Percentiles rank a stretch among this genome's conserved stretches.
These are phyloP conservation scores for Betula pendula DNA, from an alignment of 306 rosid genomes.

Conservation along the genomic window DNA sequence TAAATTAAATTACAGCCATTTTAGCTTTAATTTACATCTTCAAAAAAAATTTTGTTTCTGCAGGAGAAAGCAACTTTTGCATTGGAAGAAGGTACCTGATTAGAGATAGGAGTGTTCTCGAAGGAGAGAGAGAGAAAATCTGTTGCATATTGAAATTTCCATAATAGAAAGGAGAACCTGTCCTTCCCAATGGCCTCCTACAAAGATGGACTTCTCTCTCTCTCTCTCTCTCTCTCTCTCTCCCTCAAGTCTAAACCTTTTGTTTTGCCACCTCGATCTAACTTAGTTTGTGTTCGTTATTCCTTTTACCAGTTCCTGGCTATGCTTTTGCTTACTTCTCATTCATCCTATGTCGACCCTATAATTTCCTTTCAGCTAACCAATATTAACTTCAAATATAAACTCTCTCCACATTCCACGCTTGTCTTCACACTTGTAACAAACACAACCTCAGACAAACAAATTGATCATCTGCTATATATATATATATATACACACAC, in stretches of 20 bases:
- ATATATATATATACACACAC: background rate
- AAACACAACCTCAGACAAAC: constrained; percentile 9
- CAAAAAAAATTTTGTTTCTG: background rate
- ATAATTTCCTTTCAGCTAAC: constrained; percentile 6
- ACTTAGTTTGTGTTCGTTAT: constrained; percentile 55
- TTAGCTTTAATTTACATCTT: background rate
- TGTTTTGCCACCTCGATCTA: constrained; percentile 39
- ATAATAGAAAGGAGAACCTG: constrained; percentile 30
- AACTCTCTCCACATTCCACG: constrained; percentile 20
- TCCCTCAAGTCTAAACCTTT: constrained; percentile 18
- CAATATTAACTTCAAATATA: constrained; percentile 20
- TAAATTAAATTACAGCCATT: background rate
- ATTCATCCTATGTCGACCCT: constrained; percentile 8
- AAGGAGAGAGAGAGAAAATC: constrained; percentile 43
- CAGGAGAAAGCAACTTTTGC: background rate
- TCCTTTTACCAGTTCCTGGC: constrained; percentile 45
- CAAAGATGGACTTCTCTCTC: constrained; percentile 45
- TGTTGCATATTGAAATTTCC: constrained; percentile 28
- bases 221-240: constrained; percentile 20
- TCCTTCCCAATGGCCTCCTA: constrained; percentile 61
- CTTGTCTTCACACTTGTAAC: constrained; percentile 28
- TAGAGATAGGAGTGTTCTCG: constrained; percentile 40
- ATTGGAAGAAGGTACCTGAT: constrained; percentile 47
- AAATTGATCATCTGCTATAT: background rate
- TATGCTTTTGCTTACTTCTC: constrained; percentile 26